Base-by-base conservation (phyloP, 352 stramenopile species). In the Globisporangium carolinianum region DNA sequence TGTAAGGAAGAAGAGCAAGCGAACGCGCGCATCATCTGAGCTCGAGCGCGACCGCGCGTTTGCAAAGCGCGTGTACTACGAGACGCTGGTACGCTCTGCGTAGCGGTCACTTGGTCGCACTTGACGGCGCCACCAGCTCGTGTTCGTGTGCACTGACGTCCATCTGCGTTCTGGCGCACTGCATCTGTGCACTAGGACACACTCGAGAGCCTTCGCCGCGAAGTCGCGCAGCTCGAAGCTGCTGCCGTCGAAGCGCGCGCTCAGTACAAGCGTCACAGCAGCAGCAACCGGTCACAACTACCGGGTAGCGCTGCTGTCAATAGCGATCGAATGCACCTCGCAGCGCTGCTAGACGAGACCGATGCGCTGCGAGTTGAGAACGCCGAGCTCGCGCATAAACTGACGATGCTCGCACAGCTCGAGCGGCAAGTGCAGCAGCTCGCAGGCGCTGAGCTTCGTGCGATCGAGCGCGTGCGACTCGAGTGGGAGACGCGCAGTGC, bases 11-110 rank as follows among this genome's bases (percentile, higher is more conserved):
- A 57, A n/a, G 17, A 53, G 47, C 36, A 60, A 60, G 15, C 39
- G 55, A n/a, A 32, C n/a, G 37, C 55, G 55, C 2, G 12, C 55
- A 6, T 18, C n/a, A 1, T 11, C 14, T 8, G 38, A 32, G 24
- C 38, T 38, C 17, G 47, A 14, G 36, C 51, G 49, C 15, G 55
- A 50, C 17, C 55, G 55, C 3, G 47, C 5, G 12, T 60, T 60
- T 47, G 47, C 55, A 37, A 60, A 60, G 46, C 51, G 38, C 37
- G 38, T 45, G 6, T 60, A 60, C 55, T 60, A 60, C 55, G 24
- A 60, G 47, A 60, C 47, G 18, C 47, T 60, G 47, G 55, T 60
- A 42, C 12, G 47, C 35, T 36, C 24, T 15, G 18, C 4, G 32
- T 52, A 15, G 3, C 4, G 8, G 42, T 24, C 15, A 36, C 5